Conservation (phyloP, 1,284 basidiomycete genomes). For the Moesziomyces sp. region DNA sequence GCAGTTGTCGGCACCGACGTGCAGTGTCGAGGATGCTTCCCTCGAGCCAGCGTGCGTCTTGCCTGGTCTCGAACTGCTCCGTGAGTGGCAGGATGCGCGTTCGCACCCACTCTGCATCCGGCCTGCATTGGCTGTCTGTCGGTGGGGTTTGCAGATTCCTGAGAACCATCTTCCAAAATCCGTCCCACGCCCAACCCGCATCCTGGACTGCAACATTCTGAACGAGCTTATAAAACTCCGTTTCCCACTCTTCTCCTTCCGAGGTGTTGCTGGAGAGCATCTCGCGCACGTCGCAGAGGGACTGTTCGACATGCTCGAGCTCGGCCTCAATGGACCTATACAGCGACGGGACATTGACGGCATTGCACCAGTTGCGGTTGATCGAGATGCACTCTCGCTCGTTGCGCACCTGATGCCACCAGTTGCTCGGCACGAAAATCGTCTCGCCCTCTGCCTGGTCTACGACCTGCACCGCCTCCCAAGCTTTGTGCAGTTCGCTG, state of each 20-base stretch:
- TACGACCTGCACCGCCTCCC: constrained; percentile 14
- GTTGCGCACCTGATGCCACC: constrained; percentile 67
- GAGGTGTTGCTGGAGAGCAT: constrained; percentile 62
- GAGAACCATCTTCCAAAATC: constrained; percentile 61
- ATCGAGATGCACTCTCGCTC: constrained; percentile 57
- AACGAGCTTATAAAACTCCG: constrained; percentile 53
- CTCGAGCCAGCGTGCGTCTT: constrained; percentile 23
- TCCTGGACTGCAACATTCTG: constrained; percentile 55
- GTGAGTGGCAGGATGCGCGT: constrained; percentile 17
- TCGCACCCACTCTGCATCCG: constrained; percentile 12
- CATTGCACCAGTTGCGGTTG: constrained; percentile 71
- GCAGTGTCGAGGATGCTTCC: constrained; percentile 9
- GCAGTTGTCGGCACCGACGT: constrained; percentile 6
- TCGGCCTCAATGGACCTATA: constrained; percentile 69
- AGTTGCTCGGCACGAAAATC: constrained; percentile 64
- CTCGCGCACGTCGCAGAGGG: constrained; percentile 70
- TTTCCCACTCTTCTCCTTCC: constrained; percentile 29
- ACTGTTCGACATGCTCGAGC: constrained; percentile 68
- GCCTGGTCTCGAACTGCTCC: constrained; percentile 11
- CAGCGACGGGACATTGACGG: constrained; percentile 70
- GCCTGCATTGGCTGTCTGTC: constrained; percentile 8
- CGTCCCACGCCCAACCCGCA: constrained; percentile 64
- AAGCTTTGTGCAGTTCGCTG: constrained; percentile 7
- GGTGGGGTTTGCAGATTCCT: constrained; percentile 32
- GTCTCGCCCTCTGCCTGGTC: constrained; percentile 51